Conservation (phyloP, 2,329 filamentous ascomycete species). For the Cercospora janseana region DNA sequence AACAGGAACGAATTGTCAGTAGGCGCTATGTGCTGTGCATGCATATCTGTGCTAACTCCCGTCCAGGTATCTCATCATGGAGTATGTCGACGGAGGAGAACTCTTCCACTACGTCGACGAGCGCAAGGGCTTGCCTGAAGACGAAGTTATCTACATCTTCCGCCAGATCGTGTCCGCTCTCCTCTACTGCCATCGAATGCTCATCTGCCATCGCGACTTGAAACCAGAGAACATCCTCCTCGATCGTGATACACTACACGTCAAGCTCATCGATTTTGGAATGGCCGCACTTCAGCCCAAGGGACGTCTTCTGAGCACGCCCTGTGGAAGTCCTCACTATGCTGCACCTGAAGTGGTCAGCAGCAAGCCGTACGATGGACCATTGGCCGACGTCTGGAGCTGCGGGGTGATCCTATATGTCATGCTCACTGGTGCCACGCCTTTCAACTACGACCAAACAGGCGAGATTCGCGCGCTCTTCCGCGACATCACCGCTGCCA, state of each 20-base stretch:
- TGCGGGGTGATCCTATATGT: constrained; percentile 87
- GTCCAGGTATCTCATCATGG: constrained; percentile 83
- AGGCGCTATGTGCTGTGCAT: not conserved
- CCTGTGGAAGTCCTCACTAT: constrained; percentile 95
- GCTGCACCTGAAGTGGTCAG: constrained; percentile 88
- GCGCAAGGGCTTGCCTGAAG: constrained; percentile 71
- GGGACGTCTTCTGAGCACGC: constrained; percentile 76
- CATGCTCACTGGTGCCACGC: constrained; percentile 77
- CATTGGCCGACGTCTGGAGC: constrained; percentile 91
- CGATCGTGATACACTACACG: constrained; percentile 64
- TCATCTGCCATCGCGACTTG: constrained; percentile 92
- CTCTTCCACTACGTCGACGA: constrained; percentile 82
- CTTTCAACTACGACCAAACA: constrained; percentile 68
- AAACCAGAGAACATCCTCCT: constrained; percentile 97
- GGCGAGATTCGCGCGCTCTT: constrained; percentile 63
- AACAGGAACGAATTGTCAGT: constrained; percentile 89
- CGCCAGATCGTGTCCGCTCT: constrained; percentile 90
- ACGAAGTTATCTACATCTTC: constrained; percentile 79
- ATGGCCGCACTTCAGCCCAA: constrained; percentile 91
- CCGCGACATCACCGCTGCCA: constrained; percentile 53
- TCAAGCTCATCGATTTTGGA: constrained; percentile 96
- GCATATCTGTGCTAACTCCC: constrained; percentile 26
- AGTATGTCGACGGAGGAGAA: constrained; percentile 82
- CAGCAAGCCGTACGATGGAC: constrained; percentile 74
- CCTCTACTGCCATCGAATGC: constrained; percentile 88